Base-by-base conservation (phyloP, 768 basidiomycete species). In the Floccularia luteovirens region DNA sequence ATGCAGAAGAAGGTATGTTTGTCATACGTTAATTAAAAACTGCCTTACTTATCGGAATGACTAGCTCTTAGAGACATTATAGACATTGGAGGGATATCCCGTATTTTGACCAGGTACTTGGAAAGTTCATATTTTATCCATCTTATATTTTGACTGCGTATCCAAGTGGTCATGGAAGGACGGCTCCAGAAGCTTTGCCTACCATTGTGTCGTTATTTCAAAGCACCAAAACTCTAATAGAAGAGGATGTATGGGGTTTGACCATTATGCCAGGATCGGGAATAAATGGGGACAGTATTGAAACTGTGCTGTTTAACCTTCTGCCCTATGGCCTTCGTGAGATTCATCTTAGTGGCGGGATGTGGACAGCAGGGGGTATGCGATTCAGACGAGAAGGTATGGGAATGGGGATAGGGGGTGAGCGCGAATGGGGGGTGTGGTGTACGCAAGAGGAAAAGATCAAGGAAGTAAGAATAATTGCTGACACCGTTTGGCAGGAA, bases 191-290 rank as follows among this genome's bases (percentile, higher is more conserved):
- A 28, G 71, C 68, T 16, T 52, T 79, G 19, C 38, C 62, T 19
- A 54, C 53, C 1, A 48, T 79, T n/a, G 47, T 63, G 40, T 51
- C 58, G 30, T 55, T 79, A 22, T 64, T 69, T 43, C 53, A 53
- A 17, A 53, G 48, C 27, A 59, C 62, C 36, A 58, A 62, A 38
- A 47, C 57, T n/a, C 47, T 65, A 8, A 52, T 61, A 13, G 60
- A 61, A n/a, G 59, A 62, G 11, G 59, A 62, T 28, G 52, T 58
- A 10, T 66, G 63, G 62, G 61, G 58, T 2, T 51, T 70, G 31
- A 66, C 60, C 6, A 71, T 91, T 36, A 72, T 90, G 46, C 81
- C 85, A 2, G 88, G 88, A 3, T 82, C 84, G 8, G 87, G 88
- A 1, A 76, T 90, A 40, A 86, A 82, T 47, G 54, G 67, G 5